These are phyloP conservation scores for Kernera saxatilis DNA, from an alignment of 345 rosid species.

Conservation along the genomic window DNA sequence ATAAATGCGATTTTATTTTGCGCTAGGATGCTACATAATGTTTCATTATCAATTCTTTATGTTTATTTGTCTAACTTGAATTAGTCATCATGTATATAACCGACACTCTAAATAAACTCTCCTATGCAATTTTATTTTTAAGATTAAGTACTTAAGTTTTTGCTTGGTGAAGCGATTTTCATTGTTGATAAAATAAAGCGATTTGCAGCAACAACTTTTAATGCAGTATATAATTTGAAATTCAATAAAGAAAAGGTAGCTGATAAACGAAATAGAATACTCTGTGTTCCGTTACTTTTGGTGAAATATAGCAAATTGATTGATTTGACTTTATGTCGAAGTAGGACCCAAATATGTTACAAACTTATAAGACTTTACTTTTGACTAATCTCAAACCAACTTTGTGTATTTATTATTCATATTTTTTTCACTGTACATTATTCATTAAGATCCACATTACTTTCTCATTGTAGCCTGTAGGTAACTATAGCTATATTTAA, in stretches of 20 bases:
- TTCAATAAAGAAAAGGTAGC: conserved; percentile 3
- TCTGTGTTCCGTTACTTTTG: conserved; percentile 18
- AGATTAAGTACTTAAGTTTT: background rate
- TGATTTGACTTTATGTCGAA: conserved; percentile 21
- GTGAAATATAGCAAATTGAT: conserved; percentile 7
- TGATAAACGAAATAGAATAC: background rate
- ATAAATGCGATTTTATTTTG: too few relatives aligned
- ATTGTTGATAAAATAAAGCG: background rate
- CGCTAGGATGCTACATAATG: background rate
- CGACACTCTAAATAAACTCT: background rate
- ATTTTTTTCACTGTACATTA: background rate
- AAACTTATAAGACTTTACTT: conserved; percentile 16
- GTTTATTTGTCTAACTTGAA: background rate
- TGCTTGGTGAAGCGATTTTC: background rate
- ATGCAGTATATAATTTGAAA: background rate
- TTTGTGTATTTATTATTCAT: conserved; percentile 21
- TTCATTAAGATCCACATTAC: background rate
- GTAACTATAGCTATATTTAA: background rate
- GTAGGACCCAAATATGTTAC: conserved; percentile 20
- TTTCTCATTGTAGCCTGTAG: conserved; percentile 9
- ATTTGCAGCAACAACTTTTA: background rate
- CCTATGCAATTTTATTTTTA: background rate
- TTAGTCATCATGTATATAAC: background rate
- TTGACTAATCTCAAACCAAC: conserved; percentile 24
- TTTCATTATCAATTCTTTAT: background rate